phyloP scores from a whole-genome alignment of 306 rosid species.

The Alnus glutinosa region DNA sequence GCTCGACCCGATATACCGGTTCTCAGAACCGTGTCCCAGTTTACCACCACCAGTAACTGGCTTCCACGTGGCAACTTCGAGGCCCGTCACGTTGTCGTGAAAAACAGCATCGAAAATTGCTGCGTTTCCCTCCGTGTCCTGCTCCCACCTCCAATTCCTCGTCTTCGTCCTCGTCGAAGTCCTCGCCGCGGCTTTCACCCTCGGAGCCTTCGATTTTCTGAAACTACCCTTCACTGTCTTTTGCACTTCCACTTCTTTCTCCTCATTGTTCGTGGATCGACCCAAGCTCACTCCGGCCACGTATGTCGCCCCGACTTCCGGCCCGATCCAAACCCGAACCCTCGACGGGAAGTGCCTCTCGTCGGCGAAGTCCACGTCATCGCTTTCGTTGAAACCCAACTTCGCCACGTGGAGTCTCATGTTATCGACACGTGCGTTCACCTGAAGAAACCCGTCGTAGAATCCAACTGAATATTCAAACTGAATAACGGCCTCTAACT shows the following conservation, averaged over 20 bases:
- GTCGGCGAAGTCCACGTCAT: conserved; percentile 48
- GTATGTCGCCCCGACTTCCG: conserved; percentile 79
- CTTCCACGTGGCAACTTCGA: conserved; percentile 55
- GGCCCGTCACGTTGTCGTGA: conserved; percentile 56
- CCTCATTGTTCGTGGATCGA: conserved; percentile 64
- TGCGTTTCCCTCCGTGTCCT: conserved; percentile 81
- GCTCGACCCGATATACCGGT: conserved; percentile 40
- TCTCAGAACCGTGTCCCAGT: conserved; percentile 30
- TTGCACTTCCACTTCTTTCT: conserved; percentile 60
- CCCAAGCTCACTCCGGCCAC: conserved; percentile 76
- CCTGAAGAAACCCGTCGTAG: conserved; percentile 64
- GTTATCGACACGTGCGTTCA: conserved; percentile 74
- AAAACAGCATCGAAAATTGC: conserved; percentile 72
- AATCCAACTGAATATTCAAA: conserved; percentile 67
- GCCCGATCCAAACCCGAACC: conserved; percentile 78
- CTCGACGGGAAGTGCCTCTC: conserved; percentile 80
- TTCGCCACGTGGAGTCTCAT: conserved; percentile 65
- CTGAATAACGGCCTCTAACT: conserved; percentile 79
- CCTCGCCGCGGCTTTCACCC: conserved; percentile 44
- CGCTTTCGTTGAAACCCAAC: conserved; percentile 49
- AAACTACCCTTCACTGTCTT: conserved; percentile 56
- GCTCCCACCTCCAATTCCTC: conserved; percentile 87
- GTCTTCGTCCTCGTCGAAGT: conserved; percentile 38
- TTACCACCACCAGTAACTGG: conserved; percentile 15
- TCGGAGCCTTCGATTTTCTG: conserved; percentile 34